Base-by-base conservation (phyloP, 805 yeast genomes). In the Wickerhamomyces rabaulensis region DNA sequence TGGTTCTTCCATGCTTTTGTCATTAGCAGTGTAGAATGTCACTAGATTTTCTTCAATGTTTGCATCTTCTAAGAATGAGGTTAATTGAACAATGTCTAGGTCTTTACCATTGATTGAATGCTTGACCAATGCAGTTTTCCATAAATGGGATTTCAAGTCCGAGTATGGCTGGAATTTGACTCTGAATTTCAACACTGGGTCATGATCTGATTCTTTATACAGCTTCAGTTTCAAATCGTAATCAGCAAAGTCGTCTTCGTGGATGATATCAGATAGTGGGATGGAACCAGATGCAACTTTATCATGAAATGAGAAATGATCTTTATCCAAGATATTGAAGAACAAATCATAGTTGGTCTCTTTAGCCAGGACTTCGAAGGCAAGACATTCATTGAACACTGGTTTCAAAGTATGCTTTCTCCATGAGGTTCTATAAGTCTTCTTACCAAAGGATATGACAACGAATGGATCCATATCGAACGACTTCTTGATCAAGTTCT, bases 401-500 rank as follows among this genome's bases (percentile, higher is more conserved):
- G 99, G 99, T 45, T 83, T 82, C 43, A 88, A 64, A 1, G 88
- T 84, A 62, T 92, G 97, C 20, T 87, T 76, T 53, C 82, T 76
- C 82, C 90, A 84, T 10, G 90, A 82, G 0, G 97, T 90, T 54
- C 95, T 78, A 63, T 79, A 92, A 0, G 92, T 89, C 53, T 84
- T 84, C 56, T 86, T 83, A 9, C 97, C 97, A 63, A 92, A 89
- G 0, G 96, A 82, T 1, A 89, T 83, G 17, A 92, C 89, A 3
- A 92, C 92, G 67, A 92, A 94, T 2, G 98, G 98, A 61, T 94
- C 99, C 95, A 94, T 88, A 64, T 90, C 96, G 60, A 86, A 92
- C 1, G 91, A 83, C 20, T 88, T 79, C 9, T 90, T 70, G 15
- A 87, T 68, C 42, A 60, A 63, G 52, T 84, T 83, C 37, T 76